Conservation (phyloP, 495 filamentous ascomycete genomes). For the Xylaria sp. region DNA sequence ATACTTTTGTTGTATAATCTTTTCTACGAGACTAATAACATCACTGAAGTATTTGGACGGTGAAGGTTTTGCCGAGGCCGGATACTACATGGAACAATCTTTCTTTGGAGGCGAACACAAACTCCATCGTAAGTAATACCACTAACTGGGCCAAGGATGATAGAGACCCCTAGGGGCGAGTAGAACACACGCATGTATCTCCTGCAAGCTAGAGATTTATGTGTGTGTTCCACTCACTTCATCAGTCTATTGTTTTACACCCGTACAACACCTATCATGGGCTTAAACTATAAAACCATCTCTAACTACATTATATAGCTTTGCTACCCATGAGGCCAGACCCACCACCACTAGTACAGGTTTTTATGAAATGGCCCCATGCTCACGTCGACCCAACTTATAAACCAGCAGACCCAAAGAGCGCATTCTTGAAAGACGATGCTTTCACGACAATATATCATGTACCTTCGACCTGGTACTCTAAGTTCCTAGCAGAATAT, state of each 20-base stretch:
- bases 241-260: no score
- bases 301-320: not conserved
- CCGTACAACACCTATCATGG: no score
- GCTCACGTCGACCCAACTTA: no score
- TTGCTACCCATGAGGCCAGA: no score
- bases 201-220: no score
- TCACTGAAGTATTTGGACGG: not conserved
- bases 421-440: not conserved
- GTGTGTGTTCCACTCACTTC: no score
- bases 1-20: not conserved
- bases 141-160: not conserved
- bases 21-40: not conserved
- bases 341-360: not conserved
- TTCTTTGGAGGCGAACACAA: not conserved
- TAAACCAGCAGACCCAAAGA: not conserved
- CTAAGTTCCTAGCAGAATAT: not conserved
- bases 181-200: no score
- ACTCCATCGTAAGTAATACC: not conserved
- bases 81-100: not conserved
- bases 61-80: not conserved
- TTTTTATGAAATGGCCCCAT: not conserved
- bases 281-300: not conserved
- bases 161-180: no score
- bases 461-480: not conserved
- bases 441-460: not conserved